phyloP scores from a whole-genome alignment of 495 filamentous ascomycete species.

The Saxispiralis lemnorum region DNA sequence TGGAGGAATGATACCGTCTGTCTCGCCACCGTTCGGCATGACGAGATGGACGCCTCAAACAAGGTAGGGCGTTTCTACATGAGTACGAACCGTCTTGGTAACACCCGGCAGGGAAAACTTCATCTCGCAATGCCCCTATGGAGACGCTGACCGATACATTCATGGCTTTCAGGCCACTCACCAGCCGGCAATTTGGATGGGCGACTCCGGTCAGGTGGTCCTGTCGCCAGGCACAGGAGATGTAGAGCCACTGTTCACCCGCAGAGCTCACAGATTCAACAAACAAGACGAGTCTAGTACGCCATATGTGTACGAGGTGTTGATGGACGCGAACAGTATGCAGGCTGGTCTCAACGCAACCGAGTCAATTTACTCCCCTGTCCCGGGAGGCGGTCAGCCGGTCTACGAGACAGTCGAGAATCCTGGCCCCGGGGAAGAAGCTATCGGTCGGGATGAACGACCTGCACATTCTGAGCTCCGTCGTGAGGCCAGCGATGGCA shows the following conservation, averaged over 20 bases:
- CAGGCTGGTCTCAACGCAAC: conserved; percentile 8
- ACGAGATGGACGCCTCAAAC: conserved; percentile 15
- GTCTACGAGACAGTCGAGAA: not conserved
- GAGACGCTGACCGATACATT: conserved; percentile 9
- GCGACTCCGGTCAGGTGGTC: conserved; percentile 14
- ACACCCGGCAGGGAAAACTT: conserved; percentile 9
- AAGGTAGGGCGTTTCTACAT: too few relatives aligned
- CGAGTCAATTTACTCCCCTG: conserved; percentile 13
- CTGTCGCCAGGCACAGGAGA: conserved; percentile 10
- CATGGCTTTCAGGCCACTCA: conserved; percentile 15
- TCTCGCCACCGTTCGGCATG: conserved; percentile 15
- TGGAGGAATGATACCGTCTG: conserved; percentile 15
- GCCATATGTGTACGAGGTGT: conserved; percentile 14
- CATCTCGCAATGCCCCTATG: conserved; percentile 14
- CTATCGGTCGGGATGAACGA: not conserved
- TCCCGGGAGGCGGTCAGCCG: conserved; percentile 12
- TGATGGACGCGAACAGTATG: conserved; percentile 6
- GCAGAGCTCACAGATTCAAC: conserved; percentile 10
- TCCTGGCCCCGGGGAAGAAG: not conserved
- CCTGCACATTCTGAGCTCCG: too few relatives aligned
- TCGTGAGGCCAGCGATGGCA: not conserved
- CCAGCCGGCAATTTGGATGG: conserved; percentile 16
- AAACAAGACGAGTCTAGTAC: conserved; percentile 13
- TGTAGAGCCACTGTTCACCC: conserved; percentile 11
- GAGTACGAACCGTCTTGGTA: too few relatives aligned